Base-by-base conservation (phyloP, 768 basidiomycete species). In the Grammothele lineata region DNA sequence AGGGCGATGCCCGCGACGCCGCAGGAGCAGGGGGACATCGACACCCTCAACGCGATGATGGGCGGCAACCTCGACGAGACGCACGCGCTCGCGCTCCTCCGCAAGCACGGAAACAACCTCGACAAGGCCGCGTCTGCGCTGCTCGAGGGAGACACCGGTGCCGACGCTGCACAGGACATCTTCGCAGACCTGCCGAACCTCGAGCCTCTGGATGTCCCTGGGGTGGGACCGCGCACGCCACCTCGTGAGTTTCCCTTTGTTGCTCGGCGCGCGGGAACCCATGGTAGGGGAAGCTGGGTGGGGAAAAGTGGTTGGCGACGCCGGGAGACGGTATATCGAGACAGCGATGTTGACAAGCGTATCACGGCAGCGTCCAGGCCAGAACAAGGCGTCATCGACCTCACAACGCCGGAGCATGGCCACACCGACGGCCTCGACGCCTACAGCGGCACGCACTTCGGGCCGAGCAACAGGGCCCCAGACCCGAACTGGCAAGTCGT, bases 401-500 rank as follows among this genome's bases (percentile, higher is more conserved):
- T 87, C 36, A 86, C 83, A 4, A n/a, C n/a, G n/a, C n/a, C n/a
- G n/a, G n/a, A n/a, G n/a, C n/a, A n/a, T n/a, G 66, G 55, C 6
- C 83, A 83, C 21, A 77, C 78, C n/a, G 74, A 76, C 34, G 73
- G 71, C 17, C 63, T 81, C n/a, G 21, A 68, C 65, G 25, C 74
- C 74, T 5, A 78, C 81, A 62, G 61, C 22, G 64, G 60, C 6
- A 63, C 73, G 1, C 66, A 70, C 34, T 81, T 86, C 62, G 73
- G 78, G 0, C 81, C 83, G 14, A 81, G 75, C 50, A 68, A 80
- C 32, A 72, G 85, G 34, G 73, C 81, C 3, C 73, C 85, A 2
- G 72, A 86, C 59, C 76, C 82, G 1, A 74, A 72, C 45, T 87
- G 85, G 85, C 81, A 82, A 40, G 62, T 87, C 60, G 84, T 86